Percentiles rank a stretch among this genome's conserved stretches.
phyloP scores from a whole-genome alignment of 2,329 filamentous ascomycete genomes.

The Shiraia sp. region DNA sequence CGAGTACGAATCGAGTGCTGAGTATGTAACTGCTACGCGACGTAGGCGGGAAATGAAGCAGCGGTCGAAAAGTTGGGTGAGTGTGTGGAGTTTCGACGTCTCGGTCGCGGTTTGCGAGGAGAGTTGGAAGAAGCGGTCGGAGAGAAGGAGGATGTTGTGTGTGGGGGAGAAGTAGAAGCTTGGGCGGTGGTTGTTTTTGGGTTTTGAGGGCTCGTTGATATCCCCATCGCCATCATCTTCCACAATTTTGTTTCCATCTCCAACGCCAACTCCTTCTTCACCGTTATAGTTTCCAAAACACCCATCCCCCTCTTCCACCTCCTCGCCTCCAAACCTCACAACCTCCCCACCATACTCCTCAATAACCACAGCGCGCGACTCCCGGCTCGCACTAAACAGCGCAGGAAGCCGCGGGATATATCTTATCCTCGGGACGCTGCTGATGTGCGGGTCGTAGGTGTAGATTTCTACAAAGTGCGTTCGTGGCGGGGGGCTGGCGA shows the following conservation, averaged over 20 bases:
- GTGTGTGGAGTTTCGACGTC: conserved; percentile 7
- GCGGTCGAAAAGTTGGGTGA: not conserved
- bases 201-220: too few species aligned
- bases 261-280: too few species aligned
- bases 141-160: conserved; percentile 15
- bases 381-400: conserved; percentile 10
- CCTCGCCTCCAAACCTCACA: conserved; percentile 7
- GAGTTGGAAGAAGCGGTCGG: conserved; percentile 9
- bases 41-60: not conserved
- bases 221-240: too few species aligned
- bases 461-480: conserved; percentile 19
- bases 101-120: conserved; percentile 9
- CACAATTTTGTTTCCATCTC: too few species aligned
- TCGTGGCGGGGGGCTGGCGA: conserved; percentile 9
- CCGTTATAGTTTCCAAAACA: too few species aligned
- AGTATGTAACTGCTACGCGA: conserved; percentile 9
- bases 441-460: conserved; percentile 7
- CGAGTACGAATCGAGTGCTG: conserved; percentile 3
- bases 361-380: conserved; percentile 12
- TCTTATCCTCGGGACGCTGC: conserved; percentile 4
- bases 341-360: conserved; percentile 9
- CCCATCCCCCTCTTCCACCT: too few species aligned
- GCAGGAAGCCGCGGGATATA: conserved; percentile 15
- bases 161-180: conserved; percentile 15
- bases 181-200: not conserved